Conservation (phyloP, 495 filamentous ascomycete species). For the Tricharina praecox region DNA sequence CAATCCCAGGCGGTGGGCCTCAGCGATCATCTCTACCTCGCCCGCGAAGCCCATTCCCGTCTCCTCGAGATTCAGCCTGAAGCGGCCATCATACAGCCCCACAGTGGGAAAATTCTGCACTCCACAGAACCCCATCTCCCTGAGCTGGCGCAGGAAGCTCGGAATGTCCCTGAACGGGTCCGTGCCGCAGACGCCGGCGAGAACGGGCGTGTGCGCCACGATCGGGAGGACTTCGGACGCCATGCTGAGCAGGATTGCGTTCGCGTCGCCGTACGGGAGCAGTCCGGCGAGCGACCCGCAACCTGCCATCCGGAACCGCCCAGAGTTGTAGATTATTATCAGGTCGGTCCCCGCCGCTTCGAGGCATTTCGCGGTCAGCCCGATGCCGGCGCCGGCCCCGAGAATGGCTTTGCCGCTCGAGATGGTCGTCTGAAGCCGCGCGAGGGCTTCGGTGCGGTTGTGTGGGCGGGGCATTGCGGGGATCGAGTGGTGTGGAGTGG, state of each 20-base stretch:
- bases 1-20: slow-evolving; percentile 39
- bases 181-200: slow-evolving; percentile 50
- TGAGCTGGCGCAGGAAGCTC: slow-evolving; percentile 39
- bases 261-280: slow-evolving; percentile 58
- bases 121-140: slow-evolving; percentile 43
- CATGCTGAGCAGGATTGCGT: slow-evolving; percentile 53
- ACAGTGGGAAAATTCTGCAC: slow-evolving; percentile 62
- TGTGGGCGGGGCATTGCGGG: slow-evolving; percentile 10
- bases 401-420: slow-evolving; percentile 40
- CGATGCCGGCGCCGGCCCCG: slow-evolving; percentile 55
- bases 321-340: slow-evolving; percentile 57
- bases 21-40: slow-evolving; percentile 47
- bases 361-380: slow-evolving; percentile 52
- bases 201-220: slow-evolving; percentile 42
- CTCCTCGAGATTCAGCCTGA: slow-evolving; percentile 49
- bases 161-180: slow-evolving; percentile 47
- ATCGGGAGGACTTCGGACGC: slow-evolving; percentile 44
- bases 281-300: slow-evolving; percentile 51
- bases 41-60: slow-evolving; percentile 49
- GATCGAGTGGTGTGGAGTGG: background rate
- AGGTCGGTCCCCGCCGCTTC: slow-evolving; percentile 50
- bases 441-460: slow-evolving; percentile 39
- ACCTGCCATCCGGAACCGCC: slow-evolving; percentile 58
- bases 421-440: slow-evolving; percentile 36
- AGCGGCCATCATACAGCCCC: slow-evolving; percentile 50